A percentile compares a stretch with the other conserved stretches of the same genome.
phyloP scores from a whole-genome alignment of 225 moss, liverwort and hornwort species.

The Physcomitrium patens region DNA sequence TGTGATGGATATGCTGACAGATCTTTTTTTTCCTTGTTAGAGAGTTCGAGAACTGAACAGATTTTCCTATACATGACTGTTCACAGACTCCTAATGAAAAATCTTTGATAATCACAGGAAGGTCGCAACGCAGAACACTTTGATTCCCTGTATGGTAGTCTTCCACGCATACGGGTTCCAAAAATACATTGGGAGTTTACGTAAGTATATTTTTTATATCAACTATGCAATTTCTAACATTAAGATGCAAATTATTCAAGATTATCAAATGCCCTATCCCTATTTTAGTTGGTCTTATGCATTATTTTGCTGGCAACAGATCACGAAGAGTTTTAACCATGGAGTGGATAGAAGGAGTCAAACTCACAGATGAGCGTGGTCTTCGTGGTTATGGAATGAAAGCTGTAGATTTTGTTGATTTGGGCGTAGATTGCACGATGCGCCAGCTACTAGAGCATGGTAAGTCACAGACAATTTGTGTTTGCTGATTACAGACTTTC shows the following conservation, averaged over 20 bases:
- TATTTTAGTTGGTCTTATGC: constrained; percentile 20
- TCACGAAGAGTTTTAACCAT: constrained; percentile 70
- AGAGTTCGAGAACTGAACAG: constrained; percentile 4
- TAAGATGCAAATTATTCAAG: background rate
- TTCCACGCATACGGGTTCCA: constrained; percentile 68
- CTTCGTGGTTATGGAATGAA: constrained; percentile 54
- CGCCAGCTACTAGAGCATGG: constrained; percentile 72
- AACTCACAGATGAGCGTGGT: constrained; percentile 63
- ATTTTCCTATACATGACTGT: background rate
- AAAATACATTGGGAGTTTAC: constrained; percentile 66
- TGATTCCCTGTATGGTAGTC: constrained; percentile 60
- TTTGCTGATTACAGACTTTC: background rate
- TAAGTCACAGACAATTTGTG: constrained; percentile 21
- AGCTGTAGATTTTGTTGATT: constrained; percentile 70
- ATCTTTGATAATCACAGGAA: constrained; percentile 46
- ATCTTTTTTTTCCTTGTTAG: background rate
- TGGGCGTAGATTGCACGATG: constrained; percentile 74
- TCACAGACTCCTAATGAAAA: constrained; percentile 20
- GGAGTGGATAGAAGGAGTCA: constrained; percentile 77
- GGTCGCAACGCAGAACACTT: constrained; percentile 73
- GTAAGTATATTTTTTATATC: constrained; percentile 36
- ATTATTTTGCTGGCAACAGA: constrained; percentile 40
- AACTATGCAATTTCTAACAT: background rate
- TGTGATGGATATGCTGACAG: constrained; percentile 1
- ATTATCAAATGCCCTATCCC: background rate